phyloP scores from a whole-genome alignment of 2,329 filamentous ascomycete genomes.

The Scedosporium dehoogii region DNA sequence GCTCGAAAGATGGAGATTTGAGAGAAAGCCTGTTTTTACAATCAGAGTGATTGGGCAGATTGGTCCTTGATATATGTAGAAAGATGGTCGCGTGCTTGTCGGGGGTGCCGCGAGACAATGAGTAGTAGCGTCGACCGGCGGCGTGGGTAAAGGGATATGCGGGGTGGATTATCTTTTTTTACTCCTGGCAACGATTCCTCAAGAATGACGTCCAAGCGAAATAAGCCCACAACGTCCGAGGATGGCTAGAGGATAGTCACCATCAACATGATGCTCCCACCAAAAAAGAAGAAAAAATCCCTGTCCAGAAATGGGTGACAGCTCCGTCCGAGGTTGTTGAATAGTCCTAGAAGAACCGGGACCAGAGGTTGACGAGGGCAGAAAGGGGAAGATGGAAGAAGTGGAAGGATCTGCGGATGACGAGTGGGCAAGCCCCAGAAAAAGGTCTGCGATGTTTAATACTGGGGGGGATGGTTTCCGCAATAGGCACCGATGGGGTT shows the following conservation, averaged over 20 bases:
- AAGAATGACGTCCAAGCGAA: neutral
- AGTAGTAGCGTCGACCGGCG: neutral
- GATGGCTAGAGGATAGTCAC: neutral
- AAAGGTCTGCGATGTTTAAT: neutral
- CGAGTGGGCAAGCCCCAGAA: neutral
- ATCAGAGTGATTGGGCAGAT: neutral
- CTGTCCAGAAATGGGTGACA: neutral
- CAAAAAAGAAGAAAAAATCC: neutral
- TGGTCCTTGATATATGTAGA: neutral
- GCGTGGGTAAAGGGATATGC: neutral
- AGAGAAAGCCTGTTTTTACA: neutral
- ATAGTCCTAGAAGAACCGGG: neutral
- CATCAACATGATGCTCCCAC: neutral
- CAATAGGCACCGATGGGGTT: neutral
- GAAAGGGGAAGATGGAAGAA: neutral
- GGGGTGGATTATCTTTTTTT: neutral
- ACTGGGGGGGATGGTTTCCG: neutral
- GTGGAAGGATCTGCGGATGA: neutral
- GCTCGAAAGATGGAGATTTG: neutral
- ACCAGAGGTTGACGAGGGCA: neutral
- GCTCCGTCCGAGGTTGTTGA: neutral
- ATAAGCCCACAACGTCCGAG: neutral
- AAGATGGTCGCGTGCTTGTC: neutral
- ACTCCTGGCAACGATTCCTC: neutral
- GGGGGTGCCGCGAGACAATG: neutral